Evolutionary conservation across 306 rosid genomes (phyloP), one percentile per base, ranked within the genome.

Genomic region (Sophora flavescens): DNA sequence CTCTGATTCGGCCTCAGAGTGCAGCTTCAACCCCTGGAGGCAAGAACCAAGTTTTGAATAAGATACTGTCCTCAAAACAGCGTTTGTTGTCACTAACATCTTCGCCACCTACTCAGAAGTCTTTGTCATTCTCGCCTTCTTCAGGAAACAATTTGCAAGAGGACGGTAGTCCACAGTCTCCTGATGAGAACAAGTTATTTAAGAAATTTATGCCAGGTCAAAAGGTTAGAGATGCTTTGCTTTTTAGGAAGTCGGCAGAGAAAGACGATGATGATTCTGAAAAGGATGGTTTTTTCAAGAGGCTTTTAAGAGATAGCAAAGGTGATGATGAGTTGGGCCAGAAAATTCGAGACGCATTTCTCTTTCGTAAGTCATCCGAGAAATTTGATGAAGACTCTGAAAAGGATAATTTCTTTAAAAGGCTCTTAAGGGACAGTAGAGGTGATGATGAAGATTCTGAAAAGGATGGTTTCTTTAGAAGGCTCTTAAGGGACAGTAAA

Each of bases 281-380:
- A 76, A 95, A 92, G 83, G 92, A 92, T 75, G 92, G 97, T 17
- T 90, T 95, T 84, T 92, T 95, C 83, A 92, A 88, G 88, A 87
- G 97, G 88, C 81, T 95, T 78, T 76, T 90, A 61, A 87, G 96
- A 86, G 99, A 92, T 81, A 89, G 86, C 80, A 90, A 80, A 78
- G 89, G 93, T 50, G 97, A 88, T 44, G 99, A 95, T 41, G 99
- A 92, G 80, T 66, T 84, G 6, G 86, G 96, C 59, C 86, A 78
- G 3, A 92, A 89, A 87, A 79, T 89, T 70, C 85, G 96, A n/a
- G 98, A 95, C 82, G 60, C 88, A 66, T 79, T 89, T 58, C 92
- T 79, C 56, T 85, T 95, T 63, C 86, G 93, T 48, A 92, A 88
- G 89, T 92, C 98, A 1, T 33, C 85, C 2, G 97, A 92, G 78